phyloP scores from a whole-genome alignment of 106 monocot species.

The Acorus gramineus region DNA sequence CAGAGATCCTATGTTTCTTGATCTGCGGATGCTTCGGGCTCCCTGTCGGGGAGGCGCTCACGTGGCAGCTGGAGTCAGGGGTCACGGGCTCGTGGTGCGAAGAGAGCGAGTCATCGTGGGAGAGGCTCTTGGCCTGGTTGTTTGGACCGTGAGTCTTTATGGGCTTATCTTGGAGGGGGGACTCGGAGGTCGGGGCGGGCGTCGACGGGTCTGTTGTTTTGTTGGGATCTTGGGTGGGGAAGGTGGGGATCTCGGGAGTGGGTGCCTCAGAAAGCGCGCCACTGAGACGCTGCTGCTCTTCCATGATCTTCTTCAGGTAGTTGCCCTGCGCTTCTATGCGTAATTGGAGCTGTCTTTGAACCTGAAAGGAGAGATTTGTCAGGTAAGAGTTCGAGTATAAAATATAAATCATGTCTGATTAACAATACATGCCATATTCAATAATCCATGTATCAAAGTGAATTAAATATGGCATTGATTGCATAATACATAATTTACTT shows the following conservation, averaged over 20 bases:
- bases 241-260: background rate
- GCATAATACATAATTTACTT: no score
- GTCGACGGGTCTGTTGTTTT: conserved; percentile 3
- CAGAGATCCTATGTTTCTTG: conserved; percentile 20
- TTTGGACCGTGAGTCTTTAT: no score
- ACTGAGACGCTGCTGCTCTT: background rate
- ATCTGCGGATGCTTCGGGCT: conserved; percentile 33
- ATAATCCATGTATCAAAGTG: no score
- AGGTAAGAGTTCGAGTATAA: no score
- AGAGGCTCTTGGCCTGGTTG: conserved; percentile 9
- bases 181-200: conserved; percentile 2
- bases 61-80: conserved; percentile 41
- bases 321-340: no score
- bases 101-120: conserved; percentile 25
- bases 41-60: conserved; percentile 15
- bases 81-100: conserved; percentile 40
- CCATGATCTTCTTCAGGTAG: no score
- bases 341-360: no score
- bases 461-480: no score
- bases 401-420: no score
- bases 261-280: background rate
- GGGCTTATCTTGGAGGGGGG: background rate
- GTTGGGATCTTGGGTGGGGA: background rate
- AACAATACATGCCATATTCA: no score
- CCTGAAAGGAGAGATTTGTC: no score